Evolutionary conservation across 2,329 filamentous ascomycete species (phyloP), one percentile per base, ranked within the genome.

Genomic region (Pseudopithomyces maydicus): DNA sequence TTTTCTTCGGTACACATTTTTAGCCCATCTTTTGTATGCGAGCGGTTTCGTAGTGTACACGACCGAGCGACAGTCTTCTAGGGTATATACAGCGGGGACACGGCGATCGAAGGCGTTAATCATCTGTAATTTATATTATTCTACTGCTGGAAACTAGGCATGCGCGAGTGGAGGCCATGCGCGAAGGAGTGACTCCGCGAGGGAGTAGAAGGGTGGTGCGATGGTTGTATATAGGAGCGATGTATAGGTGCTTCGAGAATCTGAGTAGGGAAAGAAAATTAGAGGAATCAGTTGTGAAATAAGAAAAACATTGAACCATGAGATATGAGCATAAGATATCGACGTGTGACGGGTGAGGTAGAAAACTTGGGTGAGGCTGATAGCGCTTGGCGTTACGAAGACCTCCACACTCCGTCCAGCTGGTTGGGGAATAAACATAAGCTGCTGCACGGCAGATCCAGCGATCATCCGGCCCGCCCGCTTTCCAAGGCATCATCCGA

Each of bases 51-150:
- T 41, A 48, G 20, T 56, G 56, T 60, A 61, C 46, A 60, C 54
- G 59, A 64, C 56, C 43, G 46, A 38, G 47, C 42, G 29, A 33
- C 45, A 41, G 14, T 17, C 35, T 33, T 39, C 26, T 59, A 61
- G 57, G 62, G 57, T 19, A 46, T 38, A 61, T 55, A 55, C 53
- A 55, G 50, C 55, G 62, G 47, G 29, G 46, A 47, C 14, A 43
- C 44, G 59, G 55, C 54, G 56, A 62, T 35, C 20, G 63, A 49
- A 52, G 63, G 61, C 63, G 61, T 66, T 54, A 35, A 44, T 38
- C 42, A 50, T 62, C 59, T 63, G 56, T 67, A 67, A 67, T 67
- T 65, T 67, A 43, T 51, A 51, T 46, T 67, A 67, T 67, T 66
- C 55, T 42, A 41, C 11, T 55, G 33, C 50, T 26, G 35, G 42